Percentiles rank a stretch among this genome's conserved stretches.
Evolutionary conservation across 2,329 filamentous ascomycete genomes (phyloP).

Genomic region (Gaeumannomyces tritici): DNA sequence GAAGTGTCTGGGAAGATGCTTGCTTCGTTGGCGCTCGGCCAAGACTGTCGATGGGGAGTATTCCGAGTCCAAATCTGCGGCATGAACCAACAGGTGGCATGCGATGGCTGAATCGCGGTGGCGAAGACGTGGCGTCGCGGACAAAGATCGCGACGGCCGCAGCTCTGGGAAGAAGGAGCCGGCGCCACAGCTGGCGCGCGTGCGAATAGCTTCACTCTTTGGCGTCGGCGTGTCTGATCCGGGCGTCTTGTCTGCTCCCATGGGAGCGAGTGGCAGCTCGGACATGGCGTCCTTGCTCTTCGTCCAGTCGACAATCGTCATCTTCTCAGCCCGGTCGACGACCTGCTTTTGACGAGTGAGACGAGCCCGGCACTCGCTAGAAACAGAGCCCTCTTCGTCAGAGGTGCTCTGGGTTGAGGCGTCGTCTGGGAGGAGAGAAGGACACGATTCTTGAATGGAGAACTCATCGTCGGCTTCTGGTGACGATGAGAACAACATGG

Average conservation of each 20-base stretch:
- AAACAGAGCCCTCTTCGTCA: constrained; percentile 27
- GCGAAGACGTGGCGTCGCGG: constrained; percentile 15
- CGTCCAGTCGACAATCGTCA: constrained; percentile 7
- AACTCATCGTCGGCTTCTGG: constrained; percentile 36
- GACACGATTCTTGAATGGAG: constrained; percentile 16
- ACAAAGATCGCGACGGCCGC: constrained; percentile 9
- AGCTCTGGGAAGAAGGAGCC: constrained; percentile 15
- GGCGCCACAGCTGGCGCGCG: constrained; percentile 5
- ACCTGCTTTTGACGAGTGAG: constrained; percentile 14
- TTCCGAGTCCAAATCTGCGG: neutral
- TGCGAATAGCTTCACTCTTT: constrained; percentile 11
- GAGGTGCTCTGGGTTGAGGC: constrained; percentile 34
- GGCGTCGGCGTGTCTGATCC: constrained; percentile 17
- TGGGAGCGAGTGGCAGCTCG: neutral
- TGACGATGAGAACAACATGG: constrained; percentile 42
- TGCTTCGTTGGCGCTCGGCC: neutral
- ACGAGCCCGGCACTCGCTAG: constrained; percentile 36
- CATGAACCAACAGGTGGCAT: neutral
- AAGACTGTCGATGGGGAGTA: constrained; percentile 14
- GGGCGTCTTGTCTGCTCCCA: neutral
- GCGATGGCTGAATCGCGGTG: constrained; percentile 13
- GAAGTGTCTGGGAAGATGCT: constrained; percentile 3
- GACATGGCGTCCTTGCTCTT: constrained; percentile 2
- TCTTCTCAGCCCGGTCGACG: constrained; percentile 3
- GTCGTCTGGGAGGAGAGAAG: constrained; percentile 23